These are phyloP conservation scores for Pistacia vera DNA, from an alignment of 345 rosid genomes.

Conservation along the genomic window DNA sequence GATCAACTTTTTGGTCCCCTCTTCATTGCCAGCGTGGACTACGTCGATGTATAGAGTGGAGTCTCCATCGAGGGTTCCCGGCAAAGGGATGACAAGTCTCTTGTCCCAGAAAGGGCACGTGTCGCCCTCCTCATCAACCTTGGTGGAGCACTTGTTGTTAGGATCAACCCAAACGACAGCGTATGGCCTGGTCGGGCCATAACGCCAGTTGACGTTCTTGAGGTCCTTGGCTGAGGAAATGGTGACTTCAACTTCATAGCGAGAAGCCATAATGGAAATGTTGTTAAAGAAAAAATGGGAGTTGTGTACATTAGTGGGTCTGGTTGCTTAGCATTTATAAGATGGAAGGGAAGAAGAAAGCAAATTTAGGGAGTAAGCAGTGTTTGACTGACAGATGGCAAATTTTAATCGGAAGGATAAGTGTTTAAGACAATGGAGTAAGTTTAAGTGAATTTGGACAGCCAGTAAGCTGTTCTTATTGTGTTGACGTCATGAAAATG, in stretches of 20 bases:
- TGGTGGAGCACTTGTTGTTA: constrained; percentile 47
- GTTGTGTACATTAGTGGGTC: neutral
- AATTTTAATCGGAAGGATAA: too few species aligned
- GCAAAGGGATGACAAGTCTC: constrained; percentile 46
- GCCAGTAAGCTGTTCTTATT: too few species aligned
- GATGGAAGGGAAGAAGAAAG: too few species aligned
- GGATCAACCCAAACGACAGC: constrained; percentile 80
- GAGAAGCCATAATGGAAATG: constrained; percentile 31
- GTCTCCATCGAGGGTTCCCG: constrained; percentile 41
- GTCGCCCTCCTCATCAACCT: constrained; percentile 63
- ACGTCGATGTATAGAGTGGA: constrained; percentile 57
- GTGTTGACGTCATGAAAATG: too few species aligned
- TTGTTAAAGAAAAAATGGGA: neutral
- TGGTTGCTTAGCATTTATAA: too few species aligned
- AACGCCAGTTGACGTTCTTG: constrained; percentile 89
- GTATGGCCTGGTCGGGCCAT: constrained; percentile 65
- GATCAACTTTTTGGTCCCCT: constrained; percentile 69
- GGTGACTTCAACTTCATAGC: constrained; percentile 54
- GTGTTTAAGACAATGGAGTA: too few species aligned
- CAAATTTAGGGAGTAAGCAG: too few species aligned
- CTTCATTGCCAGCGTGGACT: constrained; percentile 70
- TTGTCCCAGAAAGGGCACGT: constrained; percentile 66
- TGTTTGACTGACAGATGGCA: too few species aligned
- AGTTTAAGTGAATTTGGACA: too few species aligned
- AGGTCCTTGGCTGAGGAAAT: constrained; percentile 65